Evolutionary conservation across 371 early-diverging fungal genomes (phyloP), one percentile per base, ranked within the genome.

Genomic region (Circinella umbellata): DNA sequence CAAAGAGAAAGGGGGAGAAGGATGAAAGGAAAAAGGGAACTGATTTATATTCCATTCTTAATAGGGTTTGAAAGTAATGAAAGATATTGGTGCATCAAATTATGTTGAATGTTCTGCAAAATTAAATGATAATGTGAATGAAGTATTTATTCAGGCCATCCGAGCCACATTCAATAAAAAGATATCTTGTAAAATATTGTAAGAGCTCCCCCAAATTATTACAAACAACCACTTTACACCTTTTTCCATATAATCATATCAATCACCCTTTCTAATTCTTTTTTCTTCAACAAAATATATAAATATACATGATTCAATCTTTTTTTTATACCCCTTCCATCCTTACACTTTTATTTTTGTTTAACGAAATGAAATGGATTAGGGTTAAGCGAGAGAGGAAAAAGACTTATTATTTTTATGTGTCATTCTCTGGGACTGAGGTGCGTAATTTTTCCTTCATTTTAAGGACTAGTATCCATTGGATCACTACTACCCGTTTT

Each of bases 91-190:
- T 36, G 96, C 96, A 20, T 80, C 79, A 77, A 88, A 89, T 73
- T 95, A 94, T 84, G 75, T 95, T 63, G 97, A 97, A 80, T 97
- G 97, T 85, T 91, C 92, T 62, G 96, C 97, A 69, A 91, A 90
- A 81, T 82, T 80, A 37, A 89, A 91, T 66, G 92, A 93, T 55
- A 93, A 93, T 67, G 94, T 97, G 53, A 78, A 84, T 59, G 94
- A 95, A 69, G 97, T 96, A 49, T 94, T 95, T 85, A 92, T 91
- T 76, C 81, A 86, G 61, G 95, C 95, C 9, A 90, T 93, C 39
- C 86, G 94, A 39, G 92, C 93, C 10, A 90, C 93, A 10, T 75
- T 93, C 67, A 60, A 35, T 20, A 61, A 48, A 39, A 27, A 27
- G 27, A 27, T 27, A 27, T 27, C 27, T 27, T 27, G 27, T 27